Base-by-base conservation (phyloP, 495 filamentous ascomycete species). In the Penicillium longicatenatum region DNA sequence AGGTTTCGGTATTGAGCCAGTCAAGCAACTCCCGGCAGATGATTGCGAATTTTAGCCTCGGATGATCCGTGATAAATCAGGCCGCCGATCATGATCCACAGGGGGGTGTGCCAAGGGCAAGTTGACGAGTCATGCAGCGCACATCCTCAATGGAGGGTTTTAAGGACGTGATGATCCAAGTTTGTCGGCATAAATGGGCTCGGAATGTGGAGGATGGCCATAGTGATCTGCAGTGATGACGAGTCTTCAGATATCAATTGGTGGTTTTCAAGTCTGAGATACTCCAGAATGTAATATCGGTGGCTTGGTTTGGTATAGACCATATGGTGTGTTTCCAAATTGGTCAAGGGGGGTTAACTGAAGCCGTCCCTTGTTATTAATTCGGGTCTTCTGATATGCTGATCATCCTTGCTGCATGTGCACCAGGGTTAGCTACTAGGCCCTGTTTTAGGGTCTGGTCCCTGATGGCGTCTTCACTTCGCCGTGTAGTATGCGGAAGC, bases 211-310 rank as follows among this genome's bases (percentile, higher is more conserved):
- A 45, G 52, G 22, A 17, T 14, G 24, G 19, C 6, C 10, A 20
- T 10, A 29, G 30, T 24, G 55, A 62, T 62, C 55, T 48, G 50
- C 55, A 30, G 2, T 16, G 55, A 49, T 65, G 59, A 59, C 59
- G 52, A 65, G 59, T 52, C 52, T 24, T 35, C 21, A 2, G 5
- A 24, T 26, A n/a, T 24, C 37, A 39, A 17, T 22, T 46, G 39
- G 20, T 46, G 24, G 47, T 50, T 50, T 29, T 20, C 3, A 14
- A 19, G 20, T 44, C 6, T 22, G 37, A 17, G 16, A n/a, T 39
- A 12, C 17, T 39, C 37, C 37, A 39, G 37, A 39, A 39, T 39
- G 4, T 16, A 39, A 39, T 39, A 39, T 39, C 37, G 1, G 16
- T 39, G 16, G 37, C 37, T 39, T 2, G 16, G 37, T 17, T 39